These are phyloP conservation scores for Scedosporium boydii DNA, from an alignment of 2,329 filamentous ascomycete genomes.

Conservation along the genomic window DNA sequence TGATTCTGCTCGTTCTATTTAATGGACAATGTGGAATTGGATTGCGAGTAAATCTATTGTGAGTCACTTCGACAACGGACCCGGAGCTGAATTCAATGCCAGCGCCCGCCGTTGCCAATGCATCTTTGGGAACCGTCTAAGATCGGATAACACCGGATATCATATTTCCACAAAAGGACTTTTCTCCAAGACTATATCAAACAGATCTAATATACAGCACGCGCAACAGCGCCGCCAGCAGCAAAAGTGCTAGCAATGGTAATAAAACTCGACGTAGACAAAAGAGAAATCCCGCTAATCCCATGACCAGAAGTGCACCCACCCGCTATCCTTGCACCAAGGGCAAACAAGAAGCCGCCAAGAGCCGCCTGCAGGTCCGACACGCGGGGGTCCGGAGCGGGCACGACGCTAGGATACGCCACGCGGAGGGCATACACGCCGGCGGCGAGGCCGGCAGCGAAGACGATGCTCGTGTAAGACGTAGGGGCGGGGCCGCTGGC, in stretches of 20 bases:
- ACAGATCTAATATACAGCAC: slow-evolving; percentile 11
- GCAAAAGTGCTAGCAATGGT: slow-evolving; percentile 50
- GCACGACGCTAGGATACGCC: slow-evolving; percentile 18
- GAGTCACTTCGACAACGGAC: no score
- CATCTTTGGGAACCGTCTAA: no score
- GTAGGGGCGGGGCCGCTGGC: slow-evolving; percentile 16
- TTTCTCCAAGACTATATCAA: background rate
- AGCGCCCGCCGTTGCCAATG: no score
- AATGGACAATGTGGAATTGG: no score
- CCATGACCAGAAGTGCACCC: slow-evolving; percentile 63
- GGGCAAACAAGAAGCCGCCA: slow-evolving; percentile 47
- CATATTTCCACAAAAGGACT: background rate
- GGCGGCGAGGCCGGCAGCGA: slow-evolving; percentile 39
- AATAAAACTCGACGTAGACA: slow-evolving; percentile 52
- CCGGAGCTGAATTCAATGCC: no score
- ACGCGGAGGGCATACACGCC: slow-evolving; percentile 33
- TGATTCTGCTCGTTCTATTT: no score
- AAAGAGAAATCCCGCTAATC: slow-evolving; percentile 55
- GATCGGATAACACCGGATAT: background rate
- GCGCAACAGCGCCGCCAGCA: slow-evolving; percentile 27
- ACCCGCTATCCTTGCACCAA: slow-evolving; percentile 53
- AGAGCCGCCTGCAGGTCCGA: slow-evolving; percentile 29
- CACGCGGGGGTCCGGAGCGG: slow-evolving; percentile 18
- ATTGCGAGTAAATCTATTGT: no score
- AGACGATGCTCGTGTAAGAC: slow-evolving; percentile 35